Conservation (phyloP, 2,329 filamentous ascomycete genomes). For the Cercospora sesami region DNA sequence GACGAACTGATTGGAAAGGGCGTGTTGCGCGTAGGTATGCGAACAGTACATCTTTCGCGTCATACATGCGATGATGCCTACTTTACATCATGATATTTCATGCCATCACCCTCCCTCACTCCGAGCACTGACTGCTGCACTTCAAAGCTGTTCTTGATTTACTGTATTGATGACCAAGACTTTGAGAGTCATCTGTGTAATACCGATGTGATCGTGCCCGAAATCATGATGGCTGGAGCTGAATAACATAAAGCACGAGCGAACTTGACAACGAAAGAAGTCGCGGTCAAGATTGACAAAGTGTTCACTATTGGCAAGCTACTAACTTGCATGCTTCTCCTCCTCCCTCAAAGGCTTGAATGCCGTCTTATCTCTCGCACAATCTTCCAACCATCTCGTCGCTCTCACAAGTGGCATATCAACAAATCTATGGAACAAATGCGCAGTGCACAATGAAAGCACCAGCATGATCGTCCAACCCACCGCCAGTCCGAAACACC, state of each 20-base stretch:
- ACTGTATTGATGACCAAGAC: neutral
- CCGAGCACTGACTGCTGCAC: neutral
- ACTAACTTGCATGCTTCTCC: neutral
- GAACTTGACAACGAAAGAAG: neutral
- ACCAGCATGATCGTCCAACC: constrained; percentile 20
- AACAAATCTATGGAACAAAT: constrained; percentile 19
- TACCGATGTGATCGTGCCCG: neutral
- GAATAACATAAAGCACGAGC: neutral
- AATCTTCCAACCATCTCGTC: constrained; percentile 14
- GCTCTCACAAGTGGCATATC: constrained; percentile 20
- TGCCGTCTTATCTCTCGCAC: constrained; percentile 1
- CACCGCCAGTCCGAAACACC: constrained; percentile 9
- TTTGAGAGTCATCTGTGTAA: neutral
- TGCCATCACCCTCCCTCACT: neutral
- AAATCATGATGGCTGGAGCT: neutral
- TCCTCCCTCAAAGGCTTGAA: neutral
- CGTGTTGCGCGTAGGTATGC: neutral
- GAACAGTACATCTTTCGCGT: constrained; percentile 1
- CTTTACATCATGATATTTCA: constrained; percentile 5
- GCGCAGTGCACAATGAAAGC: constrained; percentile 7
- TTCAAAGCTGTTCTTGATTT: neutral
- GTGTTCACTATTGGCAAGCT: neutral
- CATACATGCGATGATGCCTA: neutral
- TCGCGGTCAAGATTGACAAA: neutral
- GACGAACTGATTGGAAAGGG: neutral